phyloP scores from a whole-genome alignment of 2,329 filamentous ascomycete species.

The Tolypocladium paradoxum region DNA sequence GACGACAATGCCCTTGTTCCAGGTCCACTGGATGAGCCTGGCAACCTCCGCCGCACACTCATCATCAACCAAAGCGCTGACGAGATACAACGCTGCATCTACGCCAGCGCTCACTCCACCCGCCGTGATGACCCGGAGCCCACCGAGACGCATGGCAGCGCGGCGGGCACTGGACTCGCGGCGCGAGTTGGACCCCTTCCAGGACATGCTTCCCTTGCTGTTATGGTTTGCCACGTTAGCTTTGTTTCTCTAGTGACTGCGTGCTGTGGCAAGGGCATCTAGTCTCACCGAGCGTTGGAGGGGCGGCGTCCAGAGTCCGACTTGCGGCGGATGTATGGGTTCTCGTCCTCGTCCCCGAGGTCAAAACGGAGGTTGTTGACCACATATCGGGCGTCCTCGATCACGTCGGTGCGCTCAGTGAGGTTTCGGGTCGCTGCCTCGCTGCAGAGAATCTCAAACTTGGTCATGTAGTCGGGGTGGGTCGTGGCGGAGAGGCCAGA shows the following conservation, averaged over 20 bases:
- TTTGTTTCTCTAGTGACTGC: neutral
- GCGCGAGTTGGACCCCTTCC: constrained; percentile 61
- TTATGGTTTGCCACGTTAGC: neutral
- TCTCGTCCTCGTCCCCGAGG: constrained; percentile 69
- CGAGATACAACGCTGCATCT: constrained; percentile 75
- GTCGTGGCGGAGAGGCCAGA: constrained; percentile 72
- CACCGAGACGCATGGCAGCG: constrained; percentile 61
- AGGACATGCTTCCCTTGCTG: constrained; percentile 76
- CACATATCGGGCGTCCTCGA: constrained; percentile 72
- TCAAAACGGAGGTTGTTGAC: constrained; percentile 89
- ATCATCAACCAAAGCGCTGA: constrained; percentile 71
- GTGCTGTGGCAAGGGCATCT: neutral
- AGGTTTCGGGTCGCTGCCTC: constrained; percentile 59
- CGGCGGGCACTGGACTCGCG: constrained; percentile 74
- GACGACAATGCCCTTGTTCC: constrained; percentile 77
- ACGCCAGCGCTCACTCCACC: constrained; percentile 71
- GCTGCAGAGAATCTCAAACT: constrained; percentile 72
- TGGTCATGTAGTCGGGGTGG: constrained; percentile 70
- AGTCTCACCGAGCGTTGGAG: constrained; percentile 47
- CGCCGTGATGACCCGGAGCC: constrained; percentile 64
- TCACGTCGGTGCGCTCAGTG: constrained; percentile 68
- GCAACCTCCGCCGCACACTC: constrained; percentile 67
- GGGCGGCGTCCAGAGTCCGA: constrained; percentile 52
- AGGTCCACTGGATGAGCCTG: constrained; percentile 67
- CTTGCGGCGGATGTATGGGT: constrained; percentile 72